Evolutionary conservation across 2,329 filamentous ascomycete species (phyloP).

Genomic region (Sporothrix schenckii): DNA sequence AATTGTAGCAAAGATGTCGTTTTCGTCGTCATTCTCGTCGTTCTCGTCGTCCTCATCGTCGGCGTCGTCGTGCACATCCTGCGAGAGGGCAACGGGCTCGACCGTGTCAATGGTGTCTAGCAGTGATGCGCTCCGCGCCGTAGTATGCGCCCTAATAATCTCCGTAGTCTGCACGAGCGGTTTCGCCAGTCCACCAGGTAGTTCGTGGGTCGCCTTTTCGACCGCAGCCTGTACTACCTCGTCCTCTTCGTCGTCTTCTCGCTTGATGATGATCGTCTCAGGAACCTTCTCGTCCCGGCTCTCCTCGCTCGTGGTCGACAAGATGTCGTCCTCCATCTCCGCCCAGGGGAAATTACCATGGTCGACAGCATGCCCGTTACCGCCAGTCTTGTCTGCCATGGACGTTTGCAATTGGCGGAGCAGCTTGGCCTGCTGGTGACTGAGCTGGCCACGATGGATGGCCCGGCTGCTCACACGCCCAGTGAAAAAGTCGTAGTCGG

Average conservation of each 20-base stretch:
- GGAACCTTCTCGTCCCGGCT: background rate
- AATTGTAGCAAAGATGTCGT: conserved; percentile 24
- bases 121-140: too few relatives aligned
- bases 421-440: background rate
- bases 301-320: conserved; percentile 31
- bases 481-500: conserved; percentile 22
- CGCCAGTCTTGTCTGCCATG: background rate
- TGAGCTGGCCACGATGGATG: background rate
- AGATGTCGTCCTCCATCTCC: conserved; percentile 29
- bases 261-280: conserved; percentile 26
- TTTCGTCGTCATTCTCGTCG: background rate
- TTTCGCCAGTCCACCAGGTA: background rate
- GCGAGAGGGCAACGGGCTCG: background rate
- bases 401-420: background rate
- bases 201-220: background rate
- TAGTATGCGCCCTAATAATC: too few relatives aligned
- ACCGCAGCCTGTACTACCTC: conserved; percentile 47
- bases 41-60: conserved; percentile 21
- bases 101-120: too few relatives aligned
- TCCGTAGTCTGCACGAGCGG: too few relatives aligned
- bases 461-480: conserved; percentile 5
- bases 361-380: background rate
- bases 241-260: conserved; percentile 49
- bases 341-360: conserved; percentile 25
- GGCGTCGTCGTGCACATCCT: conserved; percentile 12